Evolutionary conservation across 2,329 filamentous ascomycete species (phyloP).

Genomic region (Penicillium crustosum): DNA sequence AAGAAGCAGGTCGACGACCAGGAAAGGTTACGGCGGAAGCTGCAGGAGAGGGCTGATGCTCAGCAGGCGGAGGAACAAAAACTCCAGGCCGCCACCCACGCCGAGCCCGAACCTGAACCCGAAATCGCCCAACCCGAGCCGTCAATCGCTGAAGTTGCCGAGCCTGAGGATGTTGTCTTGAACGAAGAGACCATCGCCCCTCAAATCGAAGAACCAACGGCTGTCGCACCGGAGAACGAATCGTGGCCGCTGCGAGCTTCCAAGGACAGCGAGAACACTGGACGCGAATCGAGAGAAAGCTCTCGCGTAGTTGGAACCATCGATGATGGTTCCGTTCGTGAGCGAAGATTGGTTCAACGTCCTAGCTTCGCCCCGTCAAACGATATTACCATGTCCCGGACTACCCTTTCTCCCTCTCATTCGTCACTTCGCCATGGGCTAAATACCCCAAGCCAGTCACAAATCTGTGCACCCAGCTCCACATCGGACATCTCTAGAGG

Average conservation of each 20-base stretch:
- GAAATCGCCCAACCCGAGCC: constrained; percentile 1
- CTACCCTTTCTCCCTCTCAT: constrained; percentile 35
- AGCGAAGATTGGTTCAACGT: constrained; percentile 27
- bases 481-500: constrained; percentile 55
- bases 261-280: constrained; percentile 27
- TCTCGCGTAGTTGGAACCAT: constrained; percentile 35
- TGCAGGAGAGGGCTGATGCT: constrained; percentile 52
- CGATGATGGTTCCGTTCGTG: constrained; percentile 36
- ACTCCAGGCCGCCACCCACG: background rate
- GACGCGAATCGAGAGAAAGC: constrained; percentile 33
- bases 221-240: constrained; percentile 11
- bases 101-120: background rate
- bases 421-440: constrained; percentile 50
- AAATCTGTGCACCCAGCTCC: constrained; percentile 53
- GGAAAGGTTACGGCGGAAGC: constrained; percentile 55
- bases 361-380: constrained; percentile 37
- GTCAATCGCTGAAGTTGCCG: background rate
- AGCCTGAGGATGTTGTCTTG: background rate
- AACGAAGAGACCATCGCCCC: constrained; percentile 1
- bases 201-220: constrained; percentile 8
- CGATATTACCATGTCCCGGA: constrained; percentile 35
- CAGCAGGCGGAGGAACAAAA: constrained; percentile 54
- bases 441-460: constrained; percentile 54
- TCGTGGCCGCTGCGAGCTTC: constrained; percentile 39
- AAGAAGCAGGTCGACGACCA: constrained; percentile 70